Evolutionary conservation across 495 filamentous ascomycete genomes (phyloP), one percentile per base, ranked within the genome.

Genomic region (Lasiosphaeria ovina): DNA sequence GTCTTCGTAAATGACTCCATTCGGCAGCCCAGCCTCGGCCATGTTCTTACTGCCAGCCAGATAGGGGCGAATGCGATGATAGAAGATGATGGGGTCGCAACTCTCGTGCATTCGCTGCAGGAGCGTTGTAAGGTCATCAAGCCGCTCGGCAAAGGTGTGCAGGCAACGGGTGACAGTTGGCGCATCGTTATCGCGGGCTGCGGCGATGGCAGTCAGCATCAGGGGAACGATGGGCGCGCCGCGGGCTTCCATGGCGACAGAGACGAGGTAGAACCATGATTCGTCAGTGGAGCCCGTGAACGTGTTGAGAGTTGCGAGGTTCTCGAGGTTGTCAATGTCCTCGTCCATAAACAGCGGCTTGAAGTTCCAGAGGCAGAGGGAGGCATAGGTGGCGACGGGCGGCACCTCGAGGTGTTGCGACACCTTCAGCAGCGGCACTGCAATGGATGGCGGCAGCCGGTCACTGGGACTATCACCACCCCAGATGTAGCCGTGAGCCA

Each of bases 41-140:
- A 99, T 99, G 70, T 97, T 97, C 81, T 97, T 97, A 69, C 90
- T 91, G 6, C 94, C 94, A 8, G 94, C 93, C 5, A 99, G 81
- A 73, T 95, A 98, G 1, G 94, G 96, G 32, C 94, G 86, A 63
- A 99, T 94, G 48, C 87, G 87, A 73, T 96, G 83, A 72, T 97
- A 97, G 76, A 99, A 99, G 60, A 96, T 86, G 66, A 91, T 89
- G 2, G 93, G 92, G 68, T 97, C 92, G 72, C 94, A 98, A 69
- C 86, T 87, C 68, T 99, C 94, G 69, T 97, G 89, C 88, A 98
- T 93, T 52, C 88, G 87, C 64, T 85, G 81, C 14, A 98, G 76
- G 2, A 97, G 68, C 1, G 76, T 74, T 6, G 81, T 87, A 4
- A 97, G 84, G 62, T 95, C 91, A 62, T 97, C 93, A 8, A 99